These are phyloP conservation scores for Suhomyces yuchorum DNA, from an alignment of 1,139 yeast genomes.

Conservation along the genomic window DNA sequence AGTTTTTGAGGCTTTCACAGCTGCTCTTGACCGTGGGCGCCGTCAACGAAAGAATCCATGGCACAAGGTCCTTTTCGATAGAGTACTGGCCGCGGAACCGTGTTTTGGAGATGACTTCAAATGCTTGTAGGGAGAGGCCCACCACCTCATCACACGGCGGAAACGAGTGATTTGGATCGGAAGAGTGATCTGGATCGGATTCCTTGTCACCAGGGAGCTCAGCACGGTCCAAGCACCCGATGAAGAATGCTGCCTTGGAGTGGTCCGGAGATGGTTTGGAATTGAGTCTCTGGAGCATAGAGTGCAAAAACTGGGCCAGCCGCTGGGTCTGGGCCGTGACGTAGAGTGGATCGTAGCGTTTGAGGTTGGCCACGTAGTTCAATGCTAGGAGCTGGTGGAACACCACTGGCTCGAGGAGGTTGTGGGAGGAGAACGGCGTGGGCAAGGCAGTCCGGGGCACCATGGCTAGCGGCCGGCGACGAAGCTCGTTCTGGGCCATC, in stretches of 20 bases:
- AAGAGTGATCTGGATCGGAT: neutral
- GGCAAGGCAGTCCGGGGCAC: constrained; percentile 6
- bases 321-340: neutral
- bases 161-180: neutral
- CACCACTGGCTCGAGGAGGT: constrained; percentile 19
- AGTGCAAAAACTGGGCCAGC: neutral
- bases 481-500: constrained; percentile 22
- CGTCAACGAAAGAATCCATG: constrained; percentile 34
- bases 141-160: neutral
- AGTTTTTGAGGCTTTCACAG: constrained; percentile 29
- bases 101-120: constrained; percentile 7
- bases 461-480: neutral
- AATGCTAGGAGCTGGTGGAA: constrained; percentile 15
- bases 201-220: neutral
- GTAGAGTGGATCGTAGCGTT: neutral
- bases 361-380: constrained; percentile 1
- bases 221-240: neutral
- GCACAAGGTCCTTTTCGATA: constrained; percentile 19
- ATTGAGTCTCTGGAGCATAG: neutral
- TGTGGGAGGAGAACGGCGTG: constrained; percentile 11
- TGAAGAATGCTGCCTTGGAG: neutral
- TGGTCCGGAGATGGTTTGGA: neutral
- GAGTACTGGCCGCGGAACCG: constrained; percentile 4
- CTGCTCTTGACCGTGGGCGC: constrained; percentile 31
- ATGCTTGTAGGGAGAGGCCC: constrained; percentile 6